phyloP scores from a whole-genome alignment of 495 filamentous ascomycete genomes.

The Daldinia grandis region DNA sequence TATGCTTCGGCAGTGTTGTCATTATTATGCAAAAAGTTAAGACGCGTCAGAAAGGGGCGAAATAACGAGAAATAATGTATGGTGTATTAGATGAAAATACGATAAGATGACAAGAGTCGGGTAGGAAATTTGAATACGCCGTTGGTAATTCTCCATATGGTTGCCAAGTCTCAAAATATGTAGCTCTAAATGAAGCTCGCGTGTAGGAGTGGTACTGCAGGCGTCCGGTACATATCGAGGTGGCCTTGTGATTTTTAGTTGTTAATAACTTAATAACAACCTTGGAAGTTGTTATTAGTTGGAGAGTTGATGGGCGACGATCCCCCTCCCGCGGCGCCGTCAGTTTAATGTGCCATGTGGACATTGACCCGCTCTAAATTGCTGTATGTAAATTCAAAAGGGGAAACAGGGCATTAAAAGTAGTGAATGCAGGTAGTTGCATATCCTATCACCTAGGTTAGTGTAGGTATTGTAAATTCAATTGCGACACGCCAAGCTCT shows the following conservation, averaged over 20 bases:
- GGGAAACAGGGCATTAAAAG: background rate
- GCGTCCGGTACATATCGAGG: constrained; percentile 29
- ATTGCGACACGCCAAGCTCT: background rate
- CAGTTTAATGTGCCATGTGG: constrained; percentile 35
- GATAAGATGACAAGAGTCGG: constrained; percentile 2
- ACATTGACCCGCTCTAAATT: constrained; percentile 19
- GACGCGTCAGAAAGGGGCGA: constrained; percentile 6
- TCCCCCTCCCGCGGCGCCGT: constrained; percentile 18
- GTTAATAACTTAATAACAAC: background rate
- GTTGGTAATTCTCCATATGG: constrained; percentile 23
- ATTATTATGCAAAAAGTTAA: constrained; percentile 14
- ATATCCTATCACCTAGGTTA: no score
- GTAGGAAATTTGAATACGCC: constrained; percentile 28
- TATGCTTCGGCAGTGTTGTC: constrained; percentile 23
- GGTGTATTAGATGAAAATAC: constrained; percentile 10
- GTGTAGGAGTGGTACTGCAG: constrained; percentile 28
- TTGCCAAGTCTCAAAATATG: constrained; percentile 24
- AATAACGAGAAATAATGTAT: background rate
- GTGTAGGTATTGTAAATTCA: constrained; percentile 1
- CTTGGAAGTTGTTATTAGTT: constrained; percentile 17
- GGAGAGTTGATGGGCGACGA: constrained; percentile 9
- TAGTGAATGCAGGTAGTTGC: background rate
- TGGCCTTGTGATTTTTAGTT: constrained; percentile 14
- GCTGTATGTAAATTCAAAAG: background rate
- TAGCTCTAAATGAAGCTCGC: constrained; percentile 33